phyloP scores from a whole-genome alignment of 176 grass and related monocot species.

The Triticum monococcum region DNA sequence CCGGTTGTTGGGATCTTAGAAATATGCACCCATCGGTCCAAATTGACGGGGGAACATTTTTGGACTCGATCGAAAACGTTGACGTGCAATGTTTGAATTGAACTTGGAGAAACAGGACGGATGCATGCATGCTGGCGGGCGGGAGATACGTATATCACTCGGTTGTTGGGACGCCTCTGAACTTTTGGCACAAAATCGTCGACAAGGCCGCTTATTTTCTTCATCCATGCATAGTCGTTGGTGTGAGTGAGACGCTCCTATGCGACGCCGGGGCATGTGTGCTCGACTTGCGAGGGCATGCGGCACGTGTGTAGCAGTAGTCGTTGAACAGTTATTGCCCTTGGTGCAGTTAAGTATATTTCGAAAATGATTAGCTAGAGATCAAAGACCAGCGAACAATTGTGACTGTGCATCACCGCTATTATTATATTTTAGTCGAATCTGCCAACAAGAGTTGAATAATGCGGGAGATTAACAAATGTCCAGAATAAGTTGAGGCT shows the following conservation, averaged over 20 bases:
- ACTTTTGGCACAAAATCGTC: no score
- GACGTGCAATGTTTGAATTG: neutral
- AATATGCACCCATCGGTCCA: no score
- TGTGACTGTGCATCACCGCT: neutral
- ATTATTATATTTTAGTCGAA: no score
- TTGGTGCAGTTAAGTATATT: neutral
- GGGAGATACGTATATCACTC: neutral
- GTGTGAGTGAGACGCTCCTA: slow-evolving; percentile 3
- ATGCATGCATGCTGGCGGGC: no score
- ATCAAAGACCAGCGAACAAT: neutral
- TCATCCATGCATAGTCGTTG: neutral
- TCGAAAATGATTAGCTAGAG: neutral
- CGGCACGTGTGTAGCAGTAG: neutral
- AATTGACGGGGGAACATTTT: no score
- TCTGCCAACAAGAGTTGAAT: neutral
- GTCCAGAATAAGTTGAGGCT: neutral
- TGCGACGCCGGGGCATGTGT: neutral
- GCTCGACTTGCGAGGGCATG: neutral
- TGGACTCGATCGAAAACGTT: no score
- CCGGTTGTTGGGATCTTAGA: no score
- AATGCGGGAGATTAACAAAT: neutral
- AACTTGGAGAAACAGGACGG: neutral
- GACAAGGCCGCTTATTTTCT: no score
- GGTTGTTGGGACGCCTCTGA: no score
- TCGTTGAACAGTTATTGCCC: neutral